A percentile compares a stretch with the other conserved stretches of the same genome.
phyloP scores from a whole-genome alignment of 257 asterid genomes.

The Oldenlandia corymbosa region DNA sequence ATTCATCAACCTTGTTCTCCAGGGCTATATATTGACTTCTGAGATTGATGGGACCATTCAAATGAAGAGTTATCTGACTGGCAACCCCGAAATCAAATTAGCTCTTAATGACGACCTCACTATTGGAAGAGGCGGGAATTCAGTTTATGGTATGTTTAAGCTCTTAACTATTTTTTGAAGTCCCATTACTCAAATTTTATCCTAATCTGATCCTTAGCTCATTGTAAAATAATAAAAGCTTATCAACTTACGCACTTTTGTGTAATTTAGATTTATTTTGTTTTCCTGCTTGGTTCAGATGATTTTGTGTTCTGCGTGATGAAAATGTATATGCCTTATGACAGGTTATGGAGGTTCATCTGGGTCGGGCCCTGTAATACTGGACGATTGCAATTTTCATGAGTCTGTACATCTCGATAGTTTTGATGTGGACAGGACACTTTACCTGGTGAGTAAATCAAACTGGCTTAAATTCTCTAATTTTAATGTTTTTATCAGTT shows the following conservation, averaged over 20 bases:
- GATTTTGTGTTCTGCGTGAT: not conserved
- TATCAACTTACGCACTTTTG: not conserved
- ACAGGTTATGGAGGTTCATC: constrained; percentile 87
- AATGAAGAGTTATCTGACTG: constrained; percentile 98
- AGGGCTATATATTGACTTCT: constrained; percentile 87
- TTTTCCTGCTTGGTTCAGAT: not conserved
- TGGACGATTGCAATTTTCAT: constrained; percentile 99
- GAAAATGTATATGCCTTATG: constrained; percentile 3
- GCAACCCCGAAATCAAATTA: constrained; percentile 95
- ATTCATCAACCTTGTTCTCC: constrained; percentile 10
- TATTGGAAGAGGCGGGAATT: constrained; percentile 70
- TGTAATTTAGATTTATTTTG: not conserved
- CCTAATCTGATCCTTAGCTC: not conserved
- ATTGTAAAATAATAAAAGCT: not conserved
- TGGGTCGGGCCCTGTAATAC: constrained; percentile 77
- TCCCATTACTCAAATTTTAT: not conserved
- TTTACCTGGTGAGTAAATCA: constrained; percentile 62
- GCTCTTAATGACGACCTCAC: constrained; percentile 91
- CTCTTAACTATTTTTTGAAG: not conserved
- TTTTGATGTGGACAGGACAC: constrained; percentile 89
- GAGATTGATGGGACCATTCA: constrained; percentile 99
- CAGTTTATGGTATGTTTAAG: constrained; percentile 56
- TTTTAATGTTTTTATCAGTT: constrained; percentile 12
- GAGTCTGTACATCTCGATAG: constrained; percentile 96
- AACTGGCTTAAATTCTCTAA: constrained; percentile 15